Evolutionary conservation across 192 early-diverging fungal species (phyloP), one percentile per base, ranked within the genome.

Genomic region (Bifiguratus adelaidae): DNA sequence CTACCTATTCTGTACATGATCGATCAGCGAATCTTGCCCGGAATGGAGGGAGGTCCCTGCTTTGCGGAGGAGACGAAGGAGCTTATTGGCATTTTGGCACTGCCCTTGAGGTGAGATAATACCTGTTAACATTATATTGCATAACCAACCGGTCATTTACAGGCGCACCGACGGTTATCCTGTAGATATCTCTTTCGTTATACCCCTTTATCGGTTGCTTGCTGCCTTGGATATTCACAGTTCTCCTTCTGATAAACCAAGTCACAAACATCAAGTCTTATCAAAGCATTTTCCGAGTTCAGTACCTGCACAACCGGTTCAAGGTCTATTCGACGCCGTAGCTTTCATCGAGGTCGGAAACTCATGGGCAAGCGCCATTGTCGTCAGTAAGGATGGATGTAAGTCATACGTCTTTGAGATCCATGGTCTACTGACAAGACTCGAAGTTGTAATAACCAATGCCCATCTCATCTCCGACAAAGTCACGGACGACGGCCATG

Each of bases 141-240:
- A n/a, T n/a, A n/a, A n/a, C n/a, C n/a, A n/a, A n/a, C 3, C 3
- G 28, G 3, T 5, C 13, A 16, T 21, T 15, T 26, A 5, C 57
- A 64, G 62, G 38, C 46, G 62, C 34, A 64, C 50, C 6, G 62
- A 64, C 20, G 62, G 62, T 1, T 54, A 64, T n/a, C 62, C 62
- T 20, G 62, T 59, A 12, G 62, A 64, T 21, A 53, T 64, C 13
- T 53, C 55, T 23, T 44, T 64, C 23, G 56, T 64, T 3, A 58
- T 64, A 22, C 62, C 62, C 25, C 55, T 44, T 9, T 52, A 52
- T 5, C 55, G 55, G 12, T 58, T 64, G 20, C 48, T 64, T 12
- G 41, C 60, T 6, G 60, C 60, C 0, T 51, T 61, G 30, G 47
- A 52, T 3, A 52, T 53, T 1, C 56, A 52, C 32, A 38, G 55